Evolutionary conservation across 345 rosid species (phyloP).

Genomic region (Salix viminalis): DNA sequence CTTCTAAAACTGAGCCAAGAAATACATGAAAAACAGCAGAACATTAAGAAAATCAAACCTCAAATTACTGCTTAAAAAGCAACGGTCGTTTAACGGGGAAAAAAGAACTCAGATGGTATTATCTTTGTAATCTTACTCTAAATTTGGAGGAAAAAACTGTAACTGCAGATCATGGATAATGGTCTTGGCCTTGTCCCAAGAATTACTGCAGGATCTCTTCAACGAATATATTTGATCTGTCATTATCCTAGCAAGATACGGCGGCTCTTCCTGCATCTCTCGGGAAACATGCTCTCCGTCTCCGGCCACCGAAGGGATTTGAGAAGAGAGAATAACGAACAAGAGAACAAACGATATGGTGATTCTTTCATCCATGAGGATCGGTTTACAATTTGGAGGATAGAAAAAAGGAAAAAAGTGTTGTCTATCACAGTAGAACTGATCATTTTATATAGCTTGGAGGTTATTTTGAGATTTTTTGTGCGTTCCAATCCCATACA

Average conservation of each 20-base stretch:
- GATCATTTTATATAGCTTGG: background rate
- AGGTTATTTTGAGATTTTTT: background rate
- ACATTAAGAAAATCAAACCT: background rate
- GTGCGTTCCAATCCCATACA: background rate
- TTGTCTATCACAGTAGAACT: background rate
- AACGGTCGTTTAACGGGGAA: background rate
- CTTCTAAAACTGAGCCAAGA: constrained; percentile 46
- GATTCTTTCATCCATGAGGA: constrained; percentile 2
- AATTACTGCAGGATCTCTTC: constrained; percentile 40
- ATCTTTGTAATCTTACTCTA: constrained; percentile 38
- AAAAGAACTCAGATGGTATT: background rate
- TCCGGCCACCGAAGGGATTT: constrained; percentile 1
- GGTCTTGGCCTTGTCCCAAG: constrained; percentile 55
- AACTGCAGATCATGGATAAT: constrained; percentile 39
- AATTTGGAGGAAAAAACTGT: constrained; percentile 51
- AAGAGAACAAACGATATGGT: constrained; percentile 12
- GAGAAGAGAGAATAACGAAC: constrained; percentile 23
- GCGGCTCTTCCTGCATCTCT: constrained; percentile 27
- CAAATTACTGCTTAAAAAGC: background rate
- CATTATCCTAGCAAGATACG: constrained; percentile 25
- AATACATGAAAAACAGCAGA: background rate
- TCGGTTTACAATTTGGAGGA: background rate
- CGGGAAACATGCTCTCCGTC: constrained; percentile 15
- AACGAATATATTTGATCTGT: constrained; percentile 23
- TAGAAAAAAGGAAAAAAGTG: background rate